A percentile compares a stretch with the other conserved stretches of the same genome.
phyloP scores from a whole-genome alignment of 2,329 filamentous ascomycete genomes.

The Neonectria faginata region DNA sequence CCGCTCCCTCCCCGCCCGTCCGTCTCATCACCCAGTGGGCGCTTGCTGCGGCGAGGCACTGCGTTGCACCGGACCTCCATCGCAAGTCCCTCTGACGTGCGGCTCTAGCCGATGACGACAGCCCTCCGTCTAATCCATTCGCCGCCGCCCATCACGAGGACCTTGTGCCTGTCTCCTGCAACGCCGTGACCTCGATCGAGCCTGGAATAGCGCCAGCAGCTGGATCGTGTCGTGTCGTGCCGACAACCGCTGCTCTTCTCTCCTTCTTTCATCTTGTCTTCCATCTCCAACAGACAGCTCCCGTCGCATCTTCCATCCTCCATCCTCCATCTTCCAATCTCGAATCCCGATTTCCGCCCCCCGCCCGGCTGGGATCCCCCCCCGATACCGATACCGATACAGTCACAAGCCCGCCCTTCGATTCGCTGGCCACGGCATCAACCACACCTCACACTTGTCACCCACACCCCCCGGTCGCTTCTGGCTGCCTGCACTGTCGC shows the following conservation, averaged over 20 bases:
- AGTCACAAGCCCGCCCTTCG: conserved; percentile 6
- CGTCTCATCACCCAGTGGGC: not conserved
- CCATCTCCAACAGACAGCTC: not conserved
- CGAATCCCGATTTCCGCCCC: conserved; percentile 17
- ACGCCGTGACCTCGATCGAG: conserved; percentile 33
- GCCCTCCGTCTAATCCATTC: conserved; percentile 40
- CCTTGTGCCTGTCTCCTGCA: conserved; percentile 32
- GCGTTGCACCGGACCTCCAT: conserved; percentile 5
- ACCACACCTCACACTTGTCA: conserved; percentile 15
- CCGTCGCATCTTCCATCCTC: conserved; percentile 8
- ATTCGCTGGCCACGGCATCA: conserved; percentile 20
- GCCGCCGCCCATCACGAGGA: conserved; percentile 44
- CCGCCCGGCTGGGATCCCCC: conserved; percentile 6
- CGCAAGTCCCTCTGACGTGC: conserved; percentile 40
- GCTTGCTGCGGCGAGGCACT: conserved; percentile 12
- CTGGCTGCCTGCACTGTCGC: conserved; percentile 32
- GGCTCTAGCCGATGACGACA: conserved; percentile 47
- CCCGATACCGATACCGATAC: conserved; percentile 25
- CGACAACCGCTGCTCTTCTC: not conserved
- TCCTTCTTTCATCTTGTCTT: not conserved
- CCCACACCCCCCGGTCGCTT: conserved; percentile 25
- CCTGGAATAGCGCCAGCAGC: conserved; percentile 15
- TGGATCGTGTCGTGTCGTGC: not conserved
- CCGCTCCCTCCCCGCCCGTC: too few relatives aligned
- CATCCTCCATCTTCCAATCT: conserved; percentile 1